phyloP scores from a whole-genome alignment of 1,284 basidiomycete species.

The Pascua sp. region DNA sequence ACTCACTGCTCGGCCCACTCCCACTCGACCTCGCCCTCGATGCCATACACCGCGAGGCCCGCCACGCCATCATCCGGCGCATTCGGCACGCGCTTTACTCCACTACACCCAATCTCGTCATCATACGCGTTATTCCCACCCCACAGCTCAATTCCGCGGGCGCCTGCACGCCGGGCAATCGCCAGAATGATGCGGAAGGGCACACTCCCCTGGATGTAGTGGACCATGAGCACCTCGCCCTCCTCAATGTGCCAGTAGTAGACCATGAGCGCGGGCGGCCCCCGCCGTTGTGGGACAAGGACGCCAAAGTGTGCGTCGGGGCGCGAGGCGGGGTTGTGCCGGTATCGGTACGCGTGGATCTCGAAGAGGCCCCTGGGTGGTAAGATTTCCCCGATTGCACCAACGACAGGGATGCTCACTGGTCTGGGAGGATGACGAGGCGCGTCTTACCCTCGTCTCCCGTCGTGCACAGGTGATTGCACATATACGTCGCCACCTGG shows the following conservation, averaged over 20 bases:
- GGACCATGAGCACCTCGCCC: conserved; percentile 1
- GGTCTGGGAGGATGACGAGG: conserved; percentile 10
- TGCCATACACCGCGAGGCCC: conserved; percentile 10
- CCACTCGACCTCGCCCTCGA: conserved; percentile 13
- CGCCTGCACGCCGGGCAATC: conserved; percentile 9
- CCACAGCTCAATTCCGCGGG: conserved; percentile 8
- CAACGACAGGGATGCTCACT: not conserved
- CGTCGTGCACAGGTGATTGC: not conserved
- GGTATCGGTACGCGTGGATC: conserved; percentile 7
- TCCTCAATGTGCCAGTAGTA: not conserved
- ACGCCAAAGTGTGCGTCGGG: conserved; percentile 1
- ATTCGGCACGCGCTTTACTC: not conserved
- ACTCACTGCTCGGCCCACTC: conserved; percentile 12
- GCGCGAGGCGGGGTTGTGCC: not conserved
- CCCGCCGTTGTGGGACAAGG: not conserved
- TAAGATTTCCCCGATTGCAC: too few species aligned
- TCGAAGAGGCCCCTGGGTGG: conserved; percentile 6
- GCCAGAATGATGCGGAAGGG: conserved; percentile 8
- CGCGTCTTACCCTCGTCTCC: conserved; percentile 15
- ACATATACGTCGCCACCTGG: conserved; percentile 3
- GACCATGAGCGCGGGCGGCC: conserved; percentile 5
- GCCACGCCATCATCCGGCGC: conserved; percentile 6
- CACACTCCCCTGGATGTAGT: conserved; percentile 3
- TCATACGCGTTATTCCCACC: conserved; percentile 4
- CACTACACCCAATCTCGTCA: conserved; percentile 2